A percentile compares a stretch with the other conserved stretches of the same genome.
These are phyloP conservation scores for Karstenula rhodostoma DNA, from an alignment of 2,329 filamentous ascomycete species.

Conservation along the genomic window DNA sequence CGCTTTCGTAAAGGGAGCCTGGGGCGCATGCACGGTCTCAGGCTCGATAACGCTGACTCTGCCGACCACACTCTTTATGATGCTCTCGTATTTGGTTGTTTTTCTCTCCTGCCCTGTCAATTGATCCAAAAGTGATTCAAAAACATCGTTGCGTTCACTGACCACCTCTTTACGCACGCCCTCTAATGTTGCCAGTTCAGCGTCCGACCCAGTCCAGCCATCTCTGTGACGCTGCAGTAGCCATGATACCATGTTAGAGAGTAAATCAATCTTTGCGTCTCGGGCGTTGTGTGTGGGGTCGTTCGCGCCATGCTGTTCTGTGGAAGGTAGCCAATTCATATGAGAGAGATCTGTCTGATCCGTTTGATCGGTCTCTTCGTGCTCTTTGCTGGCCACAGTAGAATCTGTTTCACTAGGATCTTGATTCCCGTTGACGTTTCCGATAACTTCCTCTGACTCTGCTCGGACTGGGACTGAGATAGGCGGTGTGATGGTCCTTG, in stretches of 20 bases:
- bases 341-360: conserved; percentile 10
- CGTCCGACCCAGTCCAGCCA: conserved; percentile 6
- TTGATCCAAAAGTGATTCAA: conserved; percentile 5
- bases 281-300: not conserved
- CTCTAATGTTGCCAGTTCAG: conserved; percentile 4
- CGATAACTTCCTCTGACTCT: not conserved
- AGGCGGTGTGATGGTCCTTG: not conserved
- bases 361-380: conserved; percentile 6
- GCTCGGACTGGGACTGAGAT: not conserved
- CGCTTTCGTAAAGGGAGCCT: conserved; percentile 8
- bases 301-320: not conserved
- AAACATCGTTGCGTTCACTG: conserved; percentile 5
- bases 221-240: conserved; percentile 9
- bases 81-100: conserved; percentile 5
- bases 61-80: conserved; percentile 9
- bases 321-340: not conserved
- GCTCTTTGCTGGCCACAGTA: conserved; percentile 5
- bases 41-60: conserved; percentile 4
- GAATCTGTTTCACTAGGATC: conserved; percentile 10
- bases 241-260: conserved; percentile 12
- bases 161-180: conserved; percentile 9
- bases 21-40: conserved; percentile 3
- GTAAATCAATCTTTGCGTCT: conserved; percentile 4
- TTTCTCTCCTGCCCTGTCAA: conserved; percentile 8
- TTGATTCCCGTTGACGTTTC: conserved; percentile 4